phyloP scores from a whole-genome alignment of 192 early-diverging fungal genomes.

The Ambispora gerdemannii region DNA sequence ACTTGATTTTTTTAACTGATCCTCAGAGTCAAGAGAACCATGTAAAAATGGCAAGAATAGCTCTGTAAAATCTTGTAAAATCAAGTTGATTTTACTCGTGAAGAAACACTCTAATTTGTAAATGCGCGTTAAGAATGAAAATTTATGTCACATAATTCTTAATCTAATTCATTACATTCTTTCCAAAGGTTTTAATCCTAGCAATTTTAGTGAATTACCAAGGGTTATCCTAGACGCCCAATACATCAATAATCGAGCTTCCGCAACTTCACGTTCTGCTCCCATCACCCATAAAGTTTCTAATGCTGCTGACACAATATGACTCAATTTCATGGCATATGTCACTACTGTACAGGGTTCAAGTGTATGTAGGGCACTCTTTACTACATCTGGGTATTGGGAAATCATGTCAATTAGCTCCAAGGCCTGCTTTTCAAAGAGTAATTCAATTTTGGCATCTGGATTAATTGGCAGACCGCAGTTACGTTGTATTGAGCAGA shows the following conservation, averaged over 20 bases:
- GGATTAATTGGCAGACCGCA: slow-evolving; percentile 57
- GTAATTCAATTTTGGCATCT: slow-evolving; percentile 62
- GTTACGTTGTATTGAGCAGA: slow-evolving; percentile 92
- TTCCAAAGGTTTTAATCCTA: slow-evolving; percentile 82
- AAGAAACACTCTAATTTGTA: too few relatives aligned
- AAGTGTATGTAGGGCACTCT: slow-evolving; percentile 55
- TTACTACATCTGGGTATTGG: slow-evolving; percentile 83
- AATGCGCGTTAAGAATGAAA: too few relatives aligned
- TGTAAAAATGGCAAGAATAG: too few relatives aligned
- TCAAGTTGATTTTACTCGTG: too few relatives aligned
- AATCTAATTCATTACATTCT: slow-evolving; percentile 85
- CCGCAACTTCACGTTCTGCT: slow-evolving; percentile 69
- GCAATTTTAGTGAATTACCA: slow-evolving; percentile 77
- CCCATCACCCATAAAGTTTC: slow-evolving; percentile 75
- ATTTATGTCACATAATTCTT: too few relatives aligned
- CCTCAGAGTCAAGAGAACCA: too few relatives aligned
- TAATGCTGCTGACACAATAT: slow-evolving; percentile 73
- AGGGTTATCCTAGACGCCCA: slow-evolving; percentile 78
- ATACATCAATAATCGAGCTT: slow-evolving; percentile 87
- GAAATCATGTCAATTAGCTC: slow-evolving; percentile 74
- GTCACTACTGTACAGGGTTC: slow-evolving; percentile 87
- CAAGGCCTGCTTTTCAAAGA: slow-evolving; percentile 68
- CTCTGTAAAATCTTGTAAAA: too few relatives aligned
- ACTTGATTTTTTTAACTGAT: too few relatives aligned
- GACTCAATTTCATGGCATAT: slow-evolving; percentile 80